These are phyloP conservation scores for Raphanus hybrid DNA, from an alignment of 441 rosid genomes.

Conservation along the genomic window DNA sequence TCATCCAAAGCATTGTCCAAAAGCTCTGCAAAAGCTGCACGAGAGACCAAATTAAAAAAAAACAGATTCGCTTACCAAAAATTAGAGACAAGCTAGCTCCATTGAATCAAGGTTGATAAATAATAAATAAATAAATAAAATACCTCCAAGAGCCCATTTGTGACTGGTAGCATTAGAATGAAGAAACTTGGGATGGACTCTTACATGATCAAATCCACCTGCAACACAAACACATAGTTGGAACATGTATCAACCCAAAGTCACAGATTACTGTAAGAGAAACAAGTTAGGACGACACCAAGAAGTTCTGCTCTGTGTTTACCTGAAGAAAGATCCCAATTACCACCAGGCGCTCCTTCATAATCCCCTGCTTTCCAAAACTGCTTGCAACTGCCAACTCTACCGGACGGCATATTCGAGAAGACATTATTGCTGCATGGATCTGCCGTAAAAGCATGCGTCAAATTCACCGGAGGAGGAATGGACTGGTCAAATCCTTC, in stretches of 20 bases:
- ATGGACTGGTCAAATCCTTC: slow-evolving; percentile 44
- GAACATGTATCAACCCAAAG: background rate
- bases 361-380: slow-evolving; percentile 98
- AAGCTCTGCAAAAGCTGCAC: slow-evolving; percentile 93
- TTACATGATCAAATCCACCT: slow-evolving; percentile 91
- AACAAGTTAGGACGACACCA: background rate
- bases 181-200: slow-evolving; percentile 94
- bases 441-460: slow-evolving; percentile 3
- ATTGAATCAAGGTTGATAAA: background rate
- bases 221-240: background rate
- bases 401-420: background rate
- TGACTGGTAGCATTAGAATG: slow-evolving; percentile 99
- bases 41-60: slow-evolving; percentile 4
- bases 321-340: slow-evolving; percentile 64
- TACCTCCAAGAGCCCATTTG: slow-evolving; percentile 99
- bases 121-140: background rate
- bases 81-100: background rate
- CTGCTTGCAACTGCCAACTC: slow-evolving; percentile 53
- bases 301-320: background rate
- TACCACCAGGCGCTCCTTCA: slow-evolving; percentile 55
- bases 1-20: slow-evolving; percentile 91
- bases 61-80: background rate
- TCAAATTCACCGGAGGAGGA: background rate
- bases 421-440: slow-evolving; percentile 13
- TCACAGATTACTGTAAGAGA: background rate